Conservation (phyloP, 169 alveolate genomes). For the Cryptosporidium ubiquitum region DNA sequence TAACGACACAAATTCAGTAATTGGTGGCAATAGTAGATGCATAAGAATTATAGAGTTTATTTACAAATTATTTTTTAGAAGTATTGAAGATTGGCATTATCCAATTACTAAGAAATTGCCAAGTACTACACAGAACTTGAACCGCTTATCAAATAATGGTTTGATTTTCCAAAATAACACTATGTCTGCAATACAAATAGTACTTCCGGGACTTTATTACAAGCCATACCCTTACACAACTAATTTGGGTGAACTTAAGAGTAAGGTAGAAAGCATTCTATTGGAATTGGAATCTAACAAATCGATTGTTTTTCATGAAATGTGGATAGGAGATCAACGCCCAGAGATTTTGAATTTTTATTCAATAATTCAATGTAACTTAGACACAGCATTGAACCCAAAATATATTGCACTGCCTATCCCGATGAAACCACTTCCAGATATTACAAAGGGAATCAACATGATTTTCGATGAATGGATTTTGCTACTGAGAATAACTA, state of each 20-base stretch:
- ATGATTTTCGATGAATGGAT: constrained; percentile 71
- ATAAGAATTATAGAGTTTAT: constrained; percentile 18
- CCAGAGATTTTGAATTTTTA: constrained; percentile 55
- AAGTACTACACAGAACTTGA: constrained; percentile 26
- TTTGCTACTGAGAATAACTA: constrained; percentile 48
- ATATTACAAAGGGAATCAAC: constrained; percentile 14
- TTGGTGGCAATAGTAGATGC: not conserved
- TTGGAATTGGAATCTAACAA: constrained; percentile 5
- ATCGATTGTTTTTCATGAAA: not conserved
- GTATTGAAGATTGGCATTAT: constrained; percentile 71
- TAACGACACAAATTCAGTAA: not conserved
- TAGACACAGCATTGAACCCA: constrained; percentile 20
- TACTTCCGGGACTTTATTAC: constrained; percentile 42
- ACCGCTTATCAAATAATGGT: not conserved
- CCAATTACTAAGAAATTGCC: constrained; percentile 43
- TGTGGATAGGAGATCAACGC: constrained; percentile 50
- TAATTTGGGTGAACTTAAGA: constrained; percentile 36
- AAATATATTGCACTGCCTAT: constrained; percentile 13
- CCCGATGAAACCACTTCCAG: constrained; percentile 17
- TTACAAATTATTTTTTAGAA: constrained; percentile 50
- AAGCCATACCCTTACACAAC: constrained; percentile 50
- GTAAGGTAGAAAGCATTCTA: constrained; percentile 15
- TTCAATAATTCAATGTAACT: constrained; percentile 1
- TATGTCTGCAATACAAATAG: constrained; percentile 20
- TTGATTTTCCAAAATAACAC: not conserved